phyloP scores from a whole-genome alignment of 176 grass and related monocot species.

The Triticum monococcum region DNA sequence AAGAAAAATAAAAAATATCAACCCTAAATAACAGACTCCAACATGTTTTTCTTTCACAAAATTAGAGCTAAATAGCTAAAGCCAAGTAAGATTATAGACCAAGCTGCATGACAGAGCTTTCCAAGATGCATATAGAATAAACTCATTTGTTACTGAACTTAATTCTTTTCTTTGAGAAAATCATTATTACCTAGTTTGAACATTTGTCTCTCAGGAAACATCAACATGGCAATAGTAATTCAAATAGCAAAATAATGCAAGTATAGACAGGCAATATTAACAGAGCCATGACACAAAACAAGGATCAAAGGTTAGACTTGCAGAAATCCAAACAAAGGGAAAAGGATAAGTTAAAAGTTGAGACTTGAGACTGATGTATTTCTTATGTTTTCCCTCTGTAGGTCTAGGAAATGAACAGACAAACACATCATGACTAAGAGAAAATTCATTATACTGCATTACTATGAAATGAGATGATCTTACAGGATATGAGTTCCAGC shows the following conservation, averaged over 20 bases:
- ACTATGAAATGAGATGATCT: conserved; percentile 38
- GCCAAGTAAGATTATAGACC: neutral
- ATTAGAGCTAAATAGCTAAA: neutral
- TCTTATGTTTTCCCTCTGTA: neutral
- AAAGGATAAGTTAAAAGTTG: neutral
- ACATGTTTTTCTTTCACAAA: no score
- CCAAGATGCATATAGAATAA: conserved; percentile 1
- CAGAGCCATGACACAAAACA: neutral
- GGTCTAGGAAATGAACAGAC: neutral
- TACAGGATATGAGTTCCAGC: conserved; percentile 89
- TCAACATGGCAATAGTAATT: neutral
- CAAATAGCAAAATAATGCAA: neutral
- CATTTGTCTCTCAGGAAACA: conserved; percentile 1
- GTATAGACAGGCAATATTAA: neutral
- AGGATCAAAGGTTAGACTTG: conserved; percentile 5
- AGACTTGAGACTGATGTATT: neutral
- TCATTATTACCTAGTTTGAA: neutral
- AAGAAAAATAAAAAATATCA: conserved; percentile 36
- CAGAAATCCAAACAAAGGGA: conserved; percentile 21
- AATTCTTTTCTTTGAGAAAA: neutral
- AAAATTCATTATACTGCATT: neutral
- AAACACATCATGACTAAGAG: neutral
- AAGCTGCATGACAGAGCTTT: neutral
- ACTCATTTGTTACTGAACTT: neutral
- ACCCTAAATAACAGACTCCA: conserved; percentile 7